Percentiles rank a stretch among this genome's conserved stretches.
Evolutionary conservation across 768 basidiomycete species (phyloP).

Genomic region (Termitomyces sp.): DNA sequence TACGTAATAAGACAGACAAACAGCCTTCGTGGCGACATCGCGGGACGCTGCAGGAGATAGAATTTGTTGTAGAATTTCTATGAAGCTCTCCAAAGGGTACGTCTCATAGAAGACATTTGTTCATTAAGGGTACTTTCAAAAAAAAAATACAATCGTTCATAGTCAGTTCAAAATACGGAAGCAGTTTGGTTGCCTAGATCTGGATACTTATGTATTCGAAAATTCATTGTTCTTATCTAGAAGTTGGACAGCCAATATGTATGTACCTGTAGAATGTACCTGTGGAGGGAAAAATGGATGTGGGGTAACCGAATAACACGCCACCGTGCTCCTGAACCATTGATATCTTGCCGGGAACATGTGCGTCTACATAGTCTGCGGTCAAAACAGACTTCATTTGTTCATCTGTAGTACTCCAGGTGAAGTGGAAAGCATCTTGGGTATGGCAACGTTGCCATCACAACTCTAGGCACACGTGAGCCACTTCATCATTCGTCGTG

Average conservation of each 20-base stretch:
- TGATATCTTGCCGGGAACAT: background rate
- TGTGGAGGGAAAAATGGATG: background rate
- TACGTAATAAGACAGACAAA: slow-evolving; percentile 3
- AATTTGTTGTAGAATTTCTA: background rate
- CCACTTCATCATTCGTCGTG: background rate
- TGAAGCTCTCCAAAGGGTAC: background rate
- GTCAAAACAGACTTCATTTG: background rate
- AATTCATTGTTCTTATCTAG: background rate
- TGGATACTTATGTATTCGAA: background rate
- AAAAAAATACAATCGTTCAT: background rate
- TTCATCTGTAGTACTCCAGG: background rate
- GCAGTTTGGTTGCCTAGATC: background rate
- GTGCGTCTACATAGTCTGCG: too few relatives aligned
- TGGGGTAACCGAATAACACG: background rate
- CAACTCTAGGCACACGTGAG: background rate
- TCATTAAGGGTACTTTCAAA: background rate
- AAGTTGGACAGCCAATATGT: background rate
- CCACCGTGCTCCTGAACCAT: background rate
- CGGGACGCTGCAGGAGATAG: background rate
- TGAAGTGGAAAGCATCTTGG: background rate
- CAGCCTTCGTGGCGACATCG: background rate
- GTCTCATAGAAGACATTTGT: background rate
- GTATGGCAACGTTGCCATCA: background rate
- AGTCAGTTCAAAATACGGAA: background rate
- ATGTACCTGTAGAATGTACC: background rate